Conservation (phyloP, 345 rosid species). For the Eucalyptus melliodora region DNA sequence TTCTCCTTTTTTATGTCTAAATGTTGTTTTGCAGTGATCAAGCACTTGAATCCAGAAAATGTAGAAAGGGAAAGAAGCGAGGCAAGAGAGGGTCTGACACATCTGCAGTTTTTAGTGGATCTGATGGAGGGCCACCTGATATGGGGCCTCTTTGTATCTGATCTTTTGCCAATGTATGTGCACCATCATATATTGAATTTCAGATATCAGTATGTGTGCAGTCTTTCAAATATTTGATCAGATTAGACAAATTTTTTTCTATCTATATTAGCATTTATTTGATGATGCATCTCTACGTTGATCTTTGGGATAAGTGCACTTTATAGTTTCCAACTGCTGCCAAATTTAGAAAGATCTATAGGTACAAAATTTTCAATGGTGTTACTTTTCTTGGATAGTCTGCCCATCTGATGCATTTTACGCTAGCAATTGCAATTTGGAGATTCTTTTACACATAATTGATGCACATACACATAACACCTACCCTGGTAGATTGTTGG, state of each 20-base stretch:
- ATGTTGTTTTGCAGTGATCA: background rate
- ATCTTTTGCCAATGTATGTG: background rate
- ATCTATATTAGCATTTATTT: background rate
- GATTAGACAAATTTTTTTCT: background rate
- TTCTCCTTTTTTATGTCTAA: background rate
- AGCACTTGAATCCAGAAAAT: constrained; percentile 35
- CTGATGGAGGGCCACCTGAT: constrained; percentile 44
- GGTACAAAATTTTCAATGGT: background rate
- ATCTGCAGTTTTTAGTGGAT: constrained; percentile 15
- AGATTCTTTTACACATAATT: background rate
- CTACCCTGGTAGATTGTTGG: background rate
- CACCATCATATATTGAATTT: background rate
- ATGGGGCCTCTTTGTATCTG: constrained; percentile 79
- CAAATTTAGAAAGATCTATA: background rate
- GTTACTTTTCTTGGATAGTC: background rate
- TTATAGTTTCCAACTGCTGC: background rate
- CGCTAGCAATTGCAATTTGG: background rate
- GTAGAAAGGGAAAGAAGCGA: constrained; percentile 43
- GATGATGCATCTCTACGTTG: background rate
- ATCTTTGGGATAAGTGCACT: background rate
- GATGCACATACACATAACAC: background rate
- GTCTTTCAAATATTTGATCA: background rate
- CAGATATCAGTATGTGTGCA: background rate
- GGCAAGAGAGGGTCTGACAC: constrained; percentile 24
- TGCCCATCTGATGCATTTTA: background rate